Evolutionary conservation across 148 eudicot species (phyloP).

Genomic region (Rhododendron ferrugineum): DNA sequence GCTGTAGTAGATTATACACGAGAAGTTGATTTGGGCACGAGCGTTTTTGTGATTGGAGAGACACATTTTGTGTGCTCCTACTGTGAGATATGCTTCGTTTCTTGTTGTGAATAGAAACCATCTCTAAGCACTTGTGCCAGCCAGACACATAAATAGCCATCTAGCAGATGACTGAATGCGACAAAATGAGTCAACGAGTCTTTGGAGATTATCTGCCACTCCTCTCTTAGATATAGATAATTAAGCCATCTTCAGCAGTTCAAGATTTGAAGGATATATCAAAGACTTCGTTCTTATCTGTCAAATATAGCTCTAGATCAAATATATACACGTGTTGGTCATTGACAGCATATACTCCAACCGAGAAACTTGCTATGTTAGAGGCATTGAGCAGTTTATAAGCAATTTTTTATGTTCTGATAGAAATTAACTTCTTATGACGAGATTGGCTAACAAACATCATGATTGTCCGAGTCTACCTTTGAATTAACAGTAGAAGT

Average conservation of each 20-base stretch:
- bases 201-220: background rate
- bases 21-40: background rate
- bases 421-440: background rate
- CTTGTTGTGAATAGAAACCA: too few relatives aligned
- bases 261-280: too few relatives aligned
- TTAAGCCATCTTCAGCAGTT: too few relatives aligned
- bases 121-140: too few relatives aligned
- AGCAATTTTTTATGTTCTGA: background rate
- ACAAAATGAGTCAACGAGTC: background rate
- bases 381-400: background rate
- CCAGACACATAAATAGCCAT: background rate
- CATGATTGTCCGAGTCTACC: background rate
- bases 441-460: background rate
- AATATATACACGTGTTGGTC: background rate
- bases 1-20: background rate
- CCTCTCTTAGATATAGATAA: background rate
- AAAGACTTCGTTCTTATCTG: too few relatives aligned
- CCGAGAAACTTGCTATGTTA: background rate
- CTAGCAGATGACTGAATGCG: background rate
- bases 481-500: background rate
- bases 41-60: background rate
- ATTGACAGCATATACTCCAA: background rate
- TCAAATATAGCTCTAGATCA: background rate
- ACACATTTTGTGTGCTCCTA: background rate
- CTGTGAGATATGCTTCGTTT: background rate